A percentile compares a stretch with the other conserved stretches of the same genome.
Evolutionary conservation across 768 basidiomycete genomes (phyloP).

Genomic region (Suillus weaverae): DNA sequence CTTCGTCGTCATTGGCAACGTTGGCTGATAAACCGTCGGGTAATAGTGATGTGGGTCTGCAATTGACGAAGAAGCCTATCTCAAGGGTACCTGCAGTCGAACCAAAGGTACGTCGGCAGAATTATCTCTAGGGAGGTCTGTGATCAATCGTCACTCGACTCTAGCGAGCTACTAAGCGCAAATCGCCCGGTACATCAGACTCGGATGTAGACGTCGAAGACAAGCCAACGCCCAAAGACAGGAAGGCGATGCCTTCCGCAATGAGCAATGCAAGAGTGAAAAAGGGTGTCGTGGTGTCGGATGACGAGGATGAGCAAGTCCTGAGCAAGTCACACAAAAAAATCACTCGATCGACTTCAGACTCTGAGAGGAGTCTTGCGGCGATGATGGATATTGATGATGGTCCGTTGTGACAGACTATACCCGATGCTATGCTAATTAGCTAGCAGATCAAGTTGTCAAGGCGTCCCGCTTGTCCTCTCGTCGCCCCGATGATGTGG

Average conservation of each 20-base stretch:
- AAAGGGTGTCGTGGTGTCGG: constrained; percentile 55
- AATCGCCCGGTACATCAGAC: constrained; percentile 38
- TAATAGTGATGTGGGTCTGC: not conserved
- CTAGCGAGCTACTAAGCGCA: constrained; percentile 41
- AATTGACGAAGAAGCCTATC: not conserved
- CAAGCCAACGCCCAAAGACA: constrained; percentile 6
- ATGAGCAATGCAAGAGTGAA: constrained; percentile 37
- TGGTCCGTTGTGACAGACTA: constrained; percentile 41
- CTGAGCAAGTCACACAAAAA: constrained; percentile 26
- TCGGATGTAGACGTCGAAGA: constrained; percentile 30
- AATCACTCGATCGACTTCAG: constrained; percentile 37
- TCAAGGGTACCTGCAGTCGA: constrained; percentile 5
- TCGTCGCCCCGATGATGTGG: constrained; percentile 22
- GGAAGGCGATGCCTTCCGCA: constrained; percentile 11
- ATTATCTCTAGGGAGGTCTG: not conserved
- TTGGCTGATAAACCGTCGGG: not conserved
- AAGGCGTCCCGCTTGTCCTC: constrained; percentile 22
- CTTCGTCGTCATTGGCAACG: not conserved
- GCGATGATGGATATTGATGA: constrained; percentile 82
- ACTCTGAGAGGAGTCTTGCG: constrained; percentile 45
- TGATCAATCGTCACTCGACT: constrained; percentile 23
- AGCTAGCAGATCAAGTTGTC: constrained; percentile 26
- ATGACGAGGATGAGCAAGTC: constrained; percentile 51
- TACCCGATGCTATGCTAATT: constrained; percentile 12
- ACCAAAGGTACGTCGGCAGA: constrained; percentile 5